Conservation (phyloP, 1,284 basidiomycete genomes). For the Trametes versicolor region DNA sequence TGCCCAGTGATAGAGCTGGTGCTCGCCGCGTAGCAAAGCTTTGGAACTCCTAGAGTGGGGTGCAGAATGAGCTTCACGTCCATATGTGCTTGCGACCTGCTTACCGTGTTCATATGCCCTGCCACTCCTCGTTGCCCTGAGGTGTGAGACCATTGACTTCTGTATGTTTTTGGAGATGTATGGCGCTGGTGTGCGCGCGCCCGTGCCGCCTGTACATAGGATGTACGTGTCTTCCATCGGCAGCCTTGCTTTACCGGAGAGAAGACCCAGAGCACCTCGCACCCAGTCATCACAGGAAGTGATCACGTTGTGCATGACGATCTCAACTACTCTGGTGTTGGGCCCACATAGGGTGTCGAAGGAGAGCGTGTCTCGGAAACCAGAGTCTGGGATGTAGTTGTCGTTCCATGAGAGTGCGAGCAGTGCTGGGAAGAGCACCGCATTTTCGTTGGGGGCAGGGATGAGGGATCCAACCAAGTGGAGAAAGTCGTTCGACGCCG, state of each 20-base stretch:
- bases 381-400: no score
- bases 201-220: background rate
- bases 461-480: background rate
- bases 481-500: background rate
- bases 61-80: no score
- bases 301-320: background rate
- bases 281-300: background rate
- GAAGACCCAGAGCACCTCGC: background rate
- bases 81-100: no score
- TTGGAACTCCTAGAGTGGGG: no score
- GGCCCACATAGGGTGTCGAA: background rate
- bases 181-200: no score
- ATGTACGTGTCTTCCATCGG: background rate
- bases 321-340: background rate
- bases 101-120: background rate
- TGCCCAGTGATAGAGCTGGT: background rate
- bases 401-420: background rate
- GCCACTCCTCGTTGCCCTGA: background rate
- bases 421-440: background rate
- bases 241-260: background rate
- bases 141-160: background rate
- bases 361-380: background rate
- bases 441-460: background rate
- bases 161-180: background rate
- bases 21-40: background rate